Percentiles rank a stretch among this genome's conserved stretches.
phyloP scores from a whole-genome alignment of 2,329 filamentous ascomycete species.

The Trichophyton verrucosum region DNA sequence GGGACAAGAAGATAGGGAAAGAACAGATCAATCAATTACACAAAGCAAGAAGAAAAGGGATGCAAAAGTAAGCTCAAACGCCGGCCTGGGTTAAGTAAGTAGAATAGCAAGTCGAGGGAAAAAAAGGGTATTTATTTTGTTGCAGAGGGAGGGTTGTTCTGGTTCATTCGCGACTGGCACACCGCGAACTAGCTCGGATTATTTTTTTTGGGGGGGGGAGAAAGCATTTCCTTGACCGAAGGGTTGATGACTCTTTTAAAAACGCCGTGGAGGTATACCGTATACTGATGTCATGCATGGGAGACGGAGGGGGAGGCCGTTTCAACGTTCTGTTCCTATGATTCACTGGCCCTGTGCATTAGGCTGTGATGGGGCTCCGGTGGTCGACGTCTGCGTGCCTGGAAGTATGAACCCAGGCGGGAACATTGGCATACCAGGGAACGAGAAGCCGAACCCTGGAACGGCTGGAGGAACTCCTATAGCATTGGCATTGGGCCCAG shows the following conservation, averaged over 20 bases:
- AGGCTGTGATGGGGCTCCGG: constrained; percentile 23
- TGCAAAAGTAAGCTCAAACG: neutral
- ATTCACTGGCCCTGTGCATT: constrained; percentile 29
- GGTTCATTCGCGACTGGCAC: neutral
- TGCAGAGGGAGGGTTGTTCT: too few species aligned
- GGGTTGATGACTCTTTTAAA: neutral
- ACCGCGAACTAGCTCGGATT: neutral
- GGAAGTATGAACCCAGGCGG: constrained; percentile 37
- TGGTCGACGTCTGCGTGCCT: constrained; percentile 10
- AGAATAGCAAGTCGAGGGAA: neutral
- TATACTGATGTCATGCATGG: neutral
- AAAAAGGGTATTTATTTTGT: neutral
- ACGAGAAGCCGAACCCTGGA: constrained; percentile 44
- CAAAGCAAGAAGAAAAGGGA: neutral
- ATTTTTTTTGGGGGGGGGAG: neutral
- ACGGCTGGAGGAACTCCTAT: constrained; percentile 43
- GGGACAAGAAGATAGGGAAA: neutral
- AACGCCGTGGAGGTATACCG: neutral
- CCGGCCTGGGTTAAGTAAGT: neutral
- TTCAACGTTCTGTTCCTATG: constrained; percentile 9
- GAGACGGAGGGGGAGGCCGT: too few species aligned
- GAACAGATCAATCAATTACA: neutral
- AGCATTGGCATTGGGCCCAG: constrained; percentile 24
- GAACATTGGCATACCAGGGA: constrained; percentile 38
- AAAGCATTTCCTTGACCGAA: neutral